A percentile compares a stretch with the other conserved stretches of the same genome.
phyloP scores from a whole-genome alignment of 169 alveolate species.

The Miamiensis avidus region DNA sequence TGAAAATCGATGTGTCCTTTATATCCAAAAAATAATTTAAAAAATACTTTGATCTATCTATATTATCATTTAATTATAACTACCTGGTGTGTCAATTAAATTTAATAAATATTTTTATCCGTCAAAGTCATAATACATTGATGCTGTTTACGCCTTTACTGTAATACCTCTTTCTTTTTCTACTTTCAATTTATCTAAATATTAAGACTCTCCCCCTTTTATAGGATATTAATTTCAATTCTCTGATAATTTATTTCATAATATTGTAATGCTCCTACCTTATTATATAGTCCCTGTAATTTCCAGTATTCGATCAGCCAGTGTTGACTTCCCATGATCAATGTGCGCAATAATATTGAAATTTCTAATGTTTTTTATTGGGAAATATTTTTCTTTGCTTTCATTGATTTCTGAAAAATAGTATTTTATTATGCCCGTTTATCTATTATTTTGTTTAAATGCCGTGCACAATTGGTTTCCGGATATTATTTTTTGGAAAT shows the following conservation, averaged over 20 bases:
- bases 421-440: too few relatives aligned
- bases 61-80: conserved; percentile 35
- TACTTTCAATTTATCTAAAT: conserved; percentile 88
- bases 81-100: conserved; percentile 96
- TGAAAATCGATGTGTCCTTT: conserved; percentile 91
- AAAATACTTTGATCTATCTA: not conserved
- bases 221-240: conserved; percentile 6
- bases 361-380: conserved; percentile 80
- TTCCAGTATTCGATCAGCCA: conserved; percentile 92
- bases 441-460: too few relatives aligned
- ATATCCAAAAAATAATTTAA: not conserved
- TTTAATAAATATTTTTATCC: conserved; percentile 88
- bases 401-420: too few relatives aligned
- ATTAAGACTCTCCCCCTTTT: conserved; percentile 61
- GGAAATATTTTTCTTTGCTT: not conserved
- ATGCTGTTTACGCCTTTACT: conserved; percentile 84
- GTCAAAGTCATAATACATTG: conserved; percentile 71
- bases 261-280: conserved; percentile 24
- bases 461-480: too few relatives aligned
- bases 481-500: too few relatives aligned
- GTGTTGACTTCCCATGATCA: conserved; percentile 95
- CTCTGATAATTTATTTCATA: too few relatives aligned
- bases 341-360: conserved; percentile 97
- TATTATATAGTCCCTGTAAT: conserved; percentile 62
- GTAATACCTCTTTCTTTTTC: conserved; percentile 94